These are phyloP conservation scores for Calvatia gigantea DNA, from an alignment of 768 basidiomycete genomes.

Conservation along the genomic window DNA sequence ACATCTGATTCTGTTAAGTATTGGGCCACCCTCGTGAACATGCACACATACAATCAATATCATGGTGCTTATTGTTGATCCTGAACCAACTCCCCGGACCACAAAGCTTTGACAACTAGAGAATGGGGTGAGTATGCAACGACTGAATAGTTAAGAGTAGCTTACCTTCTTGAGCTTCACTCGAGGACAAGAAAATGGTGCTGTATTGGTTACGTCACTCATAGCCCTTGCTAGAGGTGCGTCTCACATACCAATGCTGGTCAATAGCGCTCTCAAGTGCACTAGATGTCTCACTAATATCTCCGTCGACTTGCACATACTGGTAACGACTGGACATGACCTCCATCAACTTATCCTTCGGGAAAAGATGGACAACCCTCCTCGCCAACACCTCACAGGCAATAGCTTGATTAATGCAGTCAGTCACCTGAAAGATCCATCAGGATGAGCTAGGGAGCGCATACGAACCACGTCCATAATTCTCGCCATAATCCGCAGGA, in stretches of 20 bases:
- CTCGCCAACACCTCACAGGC: conserved; percentile 86
- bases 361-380: conserved; percentile 67
- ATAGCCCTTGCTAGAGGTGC: background rate
- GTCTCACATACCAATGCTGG: conserved; percentile 63
- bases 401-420: conserved; percentile 44
- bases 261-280: conserved; percentile 92
- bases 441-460: background rate
- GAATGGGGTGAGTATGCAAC: background rate
- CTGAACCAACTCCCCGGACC: conserved; percentile 83
- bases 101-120: conserved; percentile 75
- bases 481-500: conserved; percentile 86
- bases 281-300: conserved; percentile 68
- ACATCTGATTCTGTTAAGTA: conserved; percentile 46
- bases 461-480: conserved; percentile 65
- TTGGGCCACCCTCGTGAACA: background rate
- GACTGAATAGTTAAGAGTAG: conserved; percentile 23
- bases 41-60: conserved; percentile 65
- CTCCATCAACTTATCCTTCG: conserved; percentile 57
- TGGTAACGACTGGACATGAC: conserved; percentile 81
- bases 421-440: no score
- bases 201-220: conserved; percentile 30
- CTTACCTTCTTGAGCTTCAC: conserved; percentile 72
- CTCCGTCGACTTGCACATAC: conserved; percentile 71
- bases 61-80: conserved; percentile 66
- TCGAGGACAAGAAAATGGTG: conserved; percentile 81